phyloP scores from a whole-genome alignment of 345 rosid species.

The Streptanthus diversifolius region DNA sequence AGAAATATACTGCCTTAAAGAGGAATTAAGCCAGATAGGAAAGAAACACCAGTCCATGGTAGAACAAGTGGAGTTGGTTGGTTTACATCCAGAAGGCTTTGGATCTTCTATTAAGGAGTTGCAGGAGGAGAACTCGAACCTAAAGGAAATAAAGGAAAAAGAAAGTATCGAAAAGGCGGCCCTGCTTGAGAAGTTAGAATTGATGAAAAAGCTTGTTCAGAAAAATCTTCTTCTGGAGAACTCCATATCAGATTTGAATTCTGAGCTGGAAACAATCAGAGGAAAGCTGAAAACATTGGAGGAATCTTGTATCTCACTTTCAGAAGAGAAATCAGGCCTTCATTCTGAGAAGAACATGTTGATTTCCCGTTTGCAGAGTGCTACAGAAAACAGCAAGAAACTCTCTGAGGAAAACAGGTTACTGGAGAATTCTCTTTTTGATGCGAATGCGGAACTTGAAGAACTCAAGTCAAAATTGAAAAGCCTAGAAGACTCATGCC shows the following conservation, averaged over 20 bases:
- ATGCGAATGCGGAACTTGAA: constrained; percentile 74
- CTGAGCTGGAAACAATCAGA: constrained; percentile 71
- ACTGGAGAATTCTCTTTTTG: constrained; percentile 68
- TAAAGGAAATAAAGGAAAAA: constrained; percentile 52
- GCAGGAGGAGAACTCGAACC: constrained; percentile 56
- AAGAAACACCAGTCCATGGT: constrained; percentile 56
- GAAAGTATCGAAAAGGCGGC: constrained; percentile 50
- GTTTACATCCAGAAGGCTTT: constrained; percentile 56
- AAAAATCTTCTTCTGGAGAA: constrained; percentile 79
- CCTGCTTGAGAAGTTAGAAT: constrained; percentile 63
- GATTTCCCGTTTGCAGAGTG: constrained; percentile 51
- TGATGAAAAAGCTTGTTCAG: constrained; percentile 76
- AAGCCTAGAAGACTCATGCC: constrained; percentile 61
- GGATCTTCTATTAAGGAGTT: constrained; percentile 62
- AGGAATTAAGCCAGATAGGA: constrained; percentile 74
- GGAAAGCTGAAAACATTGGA: constrained; percentile 63
- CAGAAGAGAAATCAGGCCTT: constrained; percentile 63
- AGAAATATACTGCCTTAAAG: constrained; percentile 92
- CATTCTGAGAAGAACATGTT: constrained; percentile 55
- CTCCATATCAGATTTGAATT: constrained; percentile 80
- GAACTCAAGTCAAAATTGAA: constrained; percentile 47
- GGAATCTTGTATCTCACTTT: constrained; percentile 55
- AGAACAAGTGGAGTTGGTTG: constrained; percentile 71
- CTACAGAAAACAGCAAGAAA: constrained; percentile 50
- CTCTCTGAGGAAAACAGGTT: constrained; percentile 59